These are phyloP conservation scores for Pythium aquatile DNA, from an alignment of 352 stramenopile species.

Conservation along the genomic window DNA sequence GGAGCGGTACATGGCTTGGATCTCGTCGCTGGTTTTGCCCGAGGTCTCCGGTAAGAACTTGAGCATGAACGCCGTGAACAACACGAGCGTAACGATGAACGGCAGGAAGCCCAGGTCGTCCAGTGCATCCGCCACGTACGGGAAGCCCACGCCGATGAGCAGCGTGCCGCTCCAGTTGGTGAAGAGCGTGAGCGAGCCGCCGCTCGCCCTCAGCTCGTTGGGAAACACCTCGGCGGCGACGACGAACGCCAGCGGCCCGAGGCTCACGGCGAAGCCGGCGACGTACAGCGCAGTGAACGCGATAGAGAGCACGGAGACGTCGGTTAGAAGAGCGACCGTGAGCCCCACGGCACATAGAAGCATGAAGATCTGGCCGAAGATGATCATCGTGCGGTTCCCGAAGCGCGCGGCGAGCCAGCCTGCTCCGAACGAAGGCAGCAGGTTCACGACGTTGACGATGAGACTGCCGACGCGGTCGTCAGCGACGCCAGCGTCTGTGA, in stretches of 20 bases:
- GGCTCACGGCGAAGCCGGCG: conserved; percentile 39
- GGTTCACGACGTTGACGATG: conserved; percentile 54
- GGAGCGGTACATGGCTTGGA: conserved; percentile 43
- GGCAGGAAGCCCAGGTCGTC: conserved; percentile 43
- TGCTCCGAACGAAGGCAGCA: conserved; percentile 46
- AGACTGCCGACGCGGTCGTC: conserved; percentile 57
- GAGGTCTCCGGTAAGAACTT: conserved; percentile 53
- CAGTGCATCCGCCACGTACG: conserved; percentile 49
- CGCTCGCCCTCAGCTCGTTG: conserved; percentile 43
- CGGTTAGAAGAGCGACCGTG: conserved; percentile 32
- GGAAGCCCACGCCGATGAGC: conserved; percentile 55
- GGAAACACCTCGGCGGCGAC: conserved; percentile 60
- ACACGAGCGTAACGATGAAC: conserved; percentile 43
- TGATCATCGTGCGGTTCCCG: conserved; percentile 51
- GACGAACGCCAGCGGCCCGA: conserved; percentile 56
- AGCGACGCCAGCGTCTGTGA: conserved; percentile 50
- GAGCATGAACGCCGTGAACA: conserved; percentile 49
- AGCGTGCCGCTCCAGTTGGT: conserved; percentile 58
- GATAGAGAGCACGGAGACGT: conserved; percentile 39
- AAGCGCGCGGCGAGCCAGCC: conserved; percentile 36
- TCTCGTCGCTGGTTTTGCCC: conserved; percentile 57
- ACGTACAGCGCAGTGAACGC: conserved; percentile 51
- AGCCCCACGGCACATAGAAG: conserved; percentile 46
- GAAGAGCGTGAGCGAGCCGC: conserved; percentile 44
- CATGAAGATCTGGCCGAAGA: conserved; percentile 50